Evolutionary conservation across 176 grass and related monocot genomes (phyloP), one percentile per base, ranked within the genome.

Genomic region (Bonia amplexicaulis): DNA sequence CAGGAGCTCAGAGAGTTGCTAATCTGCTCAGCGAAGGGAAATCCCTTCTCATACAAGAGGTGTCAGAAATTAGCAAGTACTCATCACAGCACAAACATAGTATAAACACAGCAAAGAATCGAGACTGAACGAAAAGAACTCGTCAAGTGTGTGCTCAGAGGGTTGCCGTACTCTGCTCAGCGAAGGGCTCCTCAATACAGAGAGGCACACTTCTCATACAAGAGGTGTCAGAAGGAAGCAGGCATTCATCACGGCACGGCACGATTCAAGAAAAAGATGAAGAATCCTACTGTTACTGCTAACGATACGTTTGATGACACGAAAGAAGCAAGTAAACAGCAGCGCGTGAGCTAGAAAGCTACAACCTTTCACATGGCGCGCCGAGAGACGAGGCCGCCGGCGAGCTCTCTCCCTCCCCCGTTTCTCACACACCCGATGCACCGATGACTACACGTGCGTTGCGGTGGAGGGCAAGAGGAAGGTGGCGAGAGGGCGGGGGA

Each of bases 31-130:
- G 53, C 4, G 89, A 97, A 90, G 89, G 85, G 58, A 58, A 53
- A 1, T 52, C 48, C 87, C 87, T 88, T 92, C 94, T 93, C 93
- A 85, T 91, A 89, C 90, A 93, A 92, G 90, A 92, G 92, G 92
- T 90, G 83, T 92, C 86, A 90, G 79, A 86, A 88, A 20, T 27
- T 90, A 87, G 77, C 71, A 73, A 73, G 72, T 73, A 75, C 79
- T 90, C 58, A 76, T 92, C 87, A 79, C 68, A 42, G 86, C 76
- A 66, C 39, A 70, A 71, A 2, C 19, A 49, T 6, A 15, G 6
- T n/a, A 15, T 29, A 44, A 44, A 45, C 27, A 44, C 2, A 46
- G 2, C 4, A 46, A 72, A 72, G 3, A 25, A 7, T 51, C 2
- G 15, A 14, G 19, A 7, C 58, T 12, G 12, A 26, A 61, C 1